Conservation (phyloP, 257 asterid genomes). For the Misopates orontium region DNA sequence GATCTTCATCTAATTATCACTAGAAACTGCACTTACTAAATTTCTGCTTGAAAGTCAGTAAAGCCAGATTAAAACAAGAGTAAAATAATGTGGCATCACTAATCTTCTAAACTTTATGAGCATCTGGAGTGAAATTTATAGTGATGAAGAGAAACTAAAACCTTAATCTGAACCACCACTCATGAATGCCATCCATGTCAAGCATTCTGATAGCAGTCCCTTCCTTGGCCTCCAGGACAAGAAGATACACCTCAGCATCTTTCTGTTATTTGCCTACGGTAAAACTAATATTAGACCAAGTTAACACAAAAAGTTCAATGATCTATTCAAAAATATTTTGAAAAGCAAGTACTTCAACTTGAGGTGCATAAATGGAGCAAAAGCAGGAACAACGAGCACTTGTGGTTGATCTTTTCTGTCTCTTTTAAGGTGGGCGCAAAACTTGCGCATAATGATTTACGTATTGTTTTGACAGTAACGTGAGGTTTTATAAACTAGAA, state of each 20-base stretch:
- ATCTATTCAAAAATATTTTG: too few species aligned
- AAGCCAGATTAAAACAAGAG: not conserved
- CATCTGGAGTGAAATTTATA: not conserved
- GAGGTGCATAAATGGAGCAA: too few species aligned
- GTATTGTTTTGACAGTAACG: too few species aligned
- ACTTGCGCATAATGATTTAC: too few species aligned
- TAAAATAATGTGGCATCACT: not conserved
- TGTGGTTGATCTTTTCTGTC: too few species aligned
- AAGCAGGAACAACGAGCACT: too few species aligned
- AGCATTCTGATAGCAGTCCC: constrained; percentile 46
- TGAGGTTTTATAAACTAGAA: too few species aligned
- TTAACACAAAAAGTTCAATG: too few species aligned
- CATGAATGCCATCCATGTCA: constrained; percentile 58
- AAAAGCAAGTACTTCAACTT: too few species aligned
- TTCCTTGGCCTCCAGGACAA: constrained; percentile 47
- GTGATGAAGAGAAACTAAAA: constrained; percentile 9
- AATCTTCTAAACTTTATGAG: not conserved
- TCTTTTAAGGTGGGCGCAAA: too few species aligned
- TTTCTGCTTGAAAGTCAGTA: constrained; percentile 9
- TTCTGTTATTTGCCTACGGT: too few species aligned
- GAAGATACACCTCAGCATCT: constrained; percentile 55
- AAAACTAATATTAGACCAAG: too few species aligned
- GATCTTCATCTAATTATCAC: not conserved
- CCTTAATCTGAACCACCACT: constrained; percentile 63
- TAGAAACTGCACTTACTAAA: not conserved